phyloP scores from a whole-genome alignment of 257 asterid genomes.

The Handroanthus guayacan region DNA sequence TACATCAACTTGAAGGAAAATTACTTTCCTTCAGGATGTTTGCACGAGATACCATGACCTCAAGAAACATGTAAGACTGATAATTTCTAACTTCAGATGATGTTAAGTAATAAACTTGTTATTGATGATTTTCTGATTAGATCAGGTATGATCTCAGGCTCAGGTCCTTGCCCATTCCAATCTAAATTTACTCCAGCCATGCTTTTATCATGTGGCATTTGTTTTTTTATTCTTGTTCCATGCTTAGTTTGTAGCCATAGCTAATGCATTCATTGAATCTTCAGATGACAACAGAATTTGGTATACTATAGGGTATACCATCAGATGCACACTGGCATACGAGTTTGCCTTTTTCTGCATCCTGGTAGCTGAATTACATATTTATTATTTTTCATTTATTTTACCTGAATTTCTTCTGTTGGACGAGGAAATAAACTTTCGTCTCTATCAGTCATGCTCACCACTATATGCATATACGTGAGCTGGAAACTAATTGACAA shows the following conservation, averaged over 20 bases:
- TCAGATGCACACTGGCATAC: not conserved
- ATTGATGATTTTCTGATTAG: conserved; percentile 16
- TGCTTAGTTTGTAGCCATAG: conserved; percentile 15
- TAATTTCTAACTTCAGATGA: not conserved
- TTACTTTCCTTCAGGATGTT: conserved; percentile 86
- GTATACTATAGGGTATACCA: conserved; percentile 8
- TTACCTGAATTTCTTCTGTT: conserved; percentile 26
- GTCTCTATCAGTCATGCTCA: conserved; percentile 1
- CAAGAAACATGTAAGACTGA: conserved; percentile 79
- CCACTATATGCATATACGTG: not conserved
- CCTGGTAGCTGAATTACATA: not conserved
- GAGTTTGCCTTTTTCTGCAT: not conserved
- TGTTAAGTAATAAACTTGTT: conserved; percentile 1
- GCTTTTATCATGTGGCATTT: conserved; percentile 4
- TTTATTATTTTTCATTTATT: conserved; percentile 18
- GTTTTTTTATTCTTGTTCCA: conserved; percentile 1
- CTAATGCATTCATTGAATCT: conserved; percentile 11
- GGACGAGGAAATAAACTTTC: not conserved
- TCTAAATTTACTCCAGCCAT: conserved; percentile 18
- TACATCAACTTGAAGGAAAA: conserved; percentile 87
- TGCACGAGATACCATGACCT: conserved; percentile 96
- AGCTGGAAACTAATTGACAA: conserved; percentile 15
- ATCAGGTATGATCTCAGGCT: not conserved
- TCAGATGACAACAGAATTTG: conserved; percentile 25
- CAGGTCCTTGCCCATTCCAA: not conserved